Evolutionary conservation across 306 rosid genomes (phyloP), one percentile per base, ranked within the genome.

Genomic region (Sophora flavescens): DNA sequence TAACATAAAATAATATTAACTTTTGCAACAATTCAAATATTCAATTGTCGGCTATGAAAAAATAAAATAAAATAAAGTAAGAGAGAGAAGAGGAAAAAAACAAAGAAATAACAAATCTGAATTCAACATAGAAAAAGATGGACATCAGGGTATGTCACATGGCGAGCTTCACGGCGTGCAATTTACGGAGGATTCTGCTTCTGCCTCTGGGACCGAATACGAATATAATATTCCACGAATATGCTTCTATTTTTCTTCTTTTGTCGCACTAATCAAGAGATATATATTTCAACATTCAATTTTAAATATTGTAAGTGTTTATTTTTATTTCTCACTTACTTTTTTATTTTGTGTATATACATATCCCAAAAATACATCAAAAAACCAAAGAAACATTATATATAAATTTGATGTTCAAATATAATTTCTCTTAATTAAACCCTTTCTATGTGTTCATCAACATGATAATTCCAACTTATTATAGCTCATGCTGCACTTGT

Each of bases 151-250:
- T 2, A 44, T 44, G 50, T 2, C 14, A 44, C 14, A 44, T 47
- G 67, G 5, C 64, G 14, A 33, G 65, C 4, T 13, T 18, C 39
- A 36, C 39, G 44, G 79, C 81, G 81, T 81, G 68, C 48, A 70
- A 14, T 18, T 53, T 10, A 63, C 81, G 81, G 78, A 53, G 54
- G 63, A 16, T 0, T 11, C 47, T 16, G 10, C 9, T 76, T 70
- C 41, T 61, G 10, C 13, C 69, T 70, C 41, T 61, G 45, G 57
- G 44, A 33, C 16, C 13, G 28, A 70, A 54, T 35, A 8, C 10
- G 75, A 70, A 77, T 71, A 30, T 30, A 30, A 30, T 30, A 76
- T 45, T 0, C 82, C 36, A 22, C 11, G 64, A 70, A 82, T 77
- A 72, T 77, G 52, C 79, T 68, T 22, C 44, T 42, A 5, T 15